Base-by-base conservation (phyloP, 345 rosid species). In the Populus simonii region DNA sequence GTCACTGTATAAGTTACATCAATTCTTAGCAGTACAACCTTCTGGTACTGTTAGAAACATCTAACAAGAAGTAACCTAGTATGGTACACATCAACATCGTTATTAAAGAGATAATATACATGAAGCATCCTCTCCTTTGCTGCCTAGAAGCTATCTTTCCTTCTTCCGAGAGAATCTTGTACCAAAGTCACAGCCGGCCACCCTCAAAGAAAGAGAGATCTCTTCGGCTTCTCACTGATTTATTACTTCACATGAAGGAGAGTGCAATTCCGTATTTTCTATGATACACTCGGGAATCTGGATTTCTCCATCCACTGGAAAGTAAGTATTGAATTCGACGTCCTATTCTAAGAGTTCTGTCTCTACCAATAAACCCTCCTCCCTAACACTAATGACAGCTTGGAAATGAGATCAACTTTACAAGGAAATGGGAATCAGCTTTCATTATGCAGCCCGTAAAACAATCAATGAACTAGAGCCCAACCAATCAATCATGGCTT, bases 61-160 rank as follows among this genome's bases (percentile, higher is more conserved):
- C 63, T n/a, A 59, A 59, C 65, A 66, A 8, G 45, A 25, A 7
- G 39, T 5, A 25, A 67, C 25, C 15, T 7, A 36, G 16, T 59
- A 77, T 12, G 47, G 11, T 68, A 33, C 72, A 51, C 68, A 63
- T 72, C 59, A 36, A 70, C 23, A 75, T 73, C 47, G 74, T 71
- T 76, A 78, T 86, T 72, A 25, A 43, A 67, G 55, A 41, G 35
- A 65, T 55, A 74, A 80, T 84, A 65, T 87, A 87, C 86, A 81
- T 12, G 22, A 57, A 55, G 62, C 78, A 74, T 66, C 68, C 67
- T 62, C 74, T 68, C 74, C 47, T 15, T n/a, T 23, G 61, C 35
- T 68, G 76, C 80, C 36, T 71, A 47, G 77, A 59, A 76, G 57
- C 81, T 78, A 35, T 61, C 78, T 74, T 70, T 73, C 77, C 36